A percentile compares a stretch with the other conserved stretches of the same genome.
Evolutionary conservation across 768 basidiomycete species (phyloP).

Genomic region (Clathrus columnatus): DNA sequence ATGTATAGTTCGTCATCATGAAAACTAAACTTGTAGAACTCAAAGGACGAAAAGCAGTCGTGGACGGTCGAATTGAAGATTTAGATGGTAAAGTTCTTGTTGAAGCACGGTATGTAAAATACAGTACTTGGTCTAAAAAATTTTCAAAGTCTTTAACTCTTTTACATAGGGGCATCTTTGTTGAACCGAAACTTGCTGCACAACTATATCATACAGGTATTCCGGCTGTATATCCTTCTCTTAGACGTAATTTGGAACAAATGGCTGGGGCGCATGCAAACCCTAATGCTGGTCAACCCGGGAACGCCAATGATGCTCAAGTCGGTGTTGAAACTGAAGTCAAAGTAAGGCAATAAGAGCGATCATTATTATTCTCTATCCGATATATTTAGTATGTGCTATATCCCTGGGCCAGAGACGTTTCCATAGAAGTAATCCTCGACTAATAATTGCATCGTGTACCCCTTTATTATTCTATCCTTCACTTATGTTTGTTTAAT

Average conservation of each 20-base stretch:
- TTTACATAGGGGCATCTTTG: constrained; percentile 59
- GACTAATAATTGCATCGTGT: too few relatives aligned
- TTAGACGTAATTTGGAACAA: neutral
- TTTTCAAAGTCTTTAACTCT: neutral
- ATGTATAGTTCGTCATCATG: constrained; percentile 82
- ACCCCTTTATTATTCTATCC: too few relatives aligned
- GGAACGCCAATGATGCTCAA: neutral
- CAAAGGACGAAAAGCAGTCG: constrained; percentile 71
- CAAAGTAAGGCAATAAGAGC: neutral
- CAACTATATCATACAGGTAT: constrained; percentile 55
- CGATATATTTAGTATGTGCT: too few relatives aligned
- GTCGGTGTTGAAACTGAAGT: neutral
- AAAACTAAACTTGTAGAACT: constrained; percentile 55
- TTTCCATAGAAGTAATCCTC: too few relatives aligned
- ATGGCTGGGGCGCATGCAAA: constrained; percentile 1
- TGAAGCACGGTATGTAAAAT: constrained; percentile 61
- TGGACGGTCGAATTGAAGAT: constrained; percentile 67
- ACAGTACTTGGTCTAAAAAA: neutral
- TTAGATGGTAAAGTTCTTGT: constrained; percentile 74
- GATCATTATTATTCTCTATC: neutral
- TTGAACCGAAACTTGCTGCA: constrained; percentile 84
- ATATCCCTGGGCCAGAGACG: too few relatives aligned
- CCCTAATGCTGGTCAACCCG: neutral
- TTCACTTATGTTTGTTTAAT: too few relatives aligned
- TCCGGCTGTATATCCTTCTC: constrained; percentile 17